phyloP scores from a whole-genome alignment of 2,329 filamentous ascomycete species.

The Periconia digitata region DNA sequence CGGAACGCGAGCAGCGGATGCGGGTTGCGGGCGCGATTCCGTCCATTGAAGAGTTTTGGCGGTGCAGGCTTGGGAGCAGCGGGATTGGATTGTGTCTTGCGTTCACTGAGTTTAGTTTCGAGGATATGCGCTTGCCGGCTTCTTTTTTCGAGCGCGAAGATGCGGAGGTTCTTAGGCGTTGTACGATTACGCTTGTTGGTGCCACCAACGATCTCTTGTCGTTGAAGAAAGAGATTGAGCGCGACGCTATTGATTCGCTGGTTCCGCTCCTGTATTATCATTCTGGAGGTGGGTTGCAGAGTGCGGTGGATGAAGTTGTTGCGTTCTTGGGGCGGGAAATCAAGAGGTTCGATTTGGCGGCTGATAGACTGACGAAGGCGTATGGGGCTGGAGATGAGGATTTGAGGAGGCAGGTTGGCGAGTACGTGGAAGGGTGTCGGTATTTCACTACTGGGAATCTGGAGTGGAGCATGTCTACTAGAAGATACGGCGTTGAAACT shows the following conservation, averaged over 20 bases:
- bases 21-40: constrained; percentile 6
- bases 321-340: constrained; percentile 5
- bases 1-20: constrained; percentile 11
- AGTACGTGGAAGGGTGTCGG: constrained; percentile 13
- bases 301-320: constrained; percentile 8
- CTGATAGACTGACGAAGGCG: not conserved
- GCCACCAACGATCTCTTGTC: constrained; percentile 10
- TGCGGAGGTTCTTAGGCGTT: constrained; percentile 3
- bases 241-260: constrained; percentile 9
- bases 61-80: constrained; percentile 13
- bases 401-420: not conserved
- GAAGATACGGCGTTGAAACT: constrained; percentile 6
- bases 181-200: constrained; percentile 12
- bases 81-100: constrained; percentile 12
- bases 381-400: not conserved
- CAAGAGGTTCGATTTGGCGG: constrained; percentile 7
- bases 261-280: constrained; percentile 10
- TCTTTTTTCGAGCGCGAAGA: constrained; percentile 7
- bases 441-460: constrained; percentile 9
- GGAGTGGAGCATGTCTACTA: constrained; percentile 8
- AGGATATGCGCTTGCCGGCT: constrained; percentile 5
- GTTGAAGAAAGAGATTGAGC: constrained; percentile 9
- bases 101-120: constrained; percentile 13
- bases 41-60: constrained; percentile 14
- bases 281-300: constrained; percentile 4